Percentiles rank a stretch among this genome's conserved stretches.
These are phyloP conservation scores for Spatholobus suberectus DNA, from an alignment of 306 rosid species.

Conservation along the genomic window DNA sequence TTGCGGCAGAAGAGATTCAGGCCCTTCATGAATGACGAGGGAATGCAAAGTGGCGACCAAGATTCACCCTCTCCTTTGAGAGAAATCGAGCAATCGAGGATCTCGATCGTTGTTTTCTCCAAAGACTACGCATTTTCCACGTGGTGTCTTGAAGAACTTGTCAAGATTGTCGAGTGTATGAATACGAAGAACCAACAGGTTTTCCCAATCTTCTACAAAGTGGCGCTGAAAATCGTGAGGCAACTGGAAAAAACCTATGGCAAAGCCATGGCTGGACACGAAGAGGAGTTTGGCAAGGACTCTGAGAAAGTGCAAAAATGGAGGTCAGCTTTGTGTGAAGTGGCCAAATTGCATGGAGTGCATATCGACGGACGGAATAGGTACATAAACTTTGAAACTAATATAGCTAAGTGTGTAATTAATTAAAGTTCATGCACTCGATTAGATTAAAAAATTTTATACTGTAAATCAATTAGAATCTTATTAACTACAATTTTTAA, in stretches of 20 bases:
- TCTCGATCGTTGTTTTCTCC: not conserved
- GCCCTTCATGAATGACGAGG: not conserved
- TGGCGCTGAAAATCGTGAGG: not conserved
- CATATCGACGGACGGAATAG: not conserved
- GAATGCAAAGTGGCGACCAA: not conserved
- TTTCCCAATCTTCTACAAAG: not conserved
- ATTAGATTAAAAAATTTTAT: no score
- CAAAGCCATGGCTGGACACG: not conserved
- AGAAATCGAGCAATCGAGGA: not conserved
- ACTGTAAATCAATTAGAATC: no score
- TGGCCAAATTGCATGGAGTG: not conserved
- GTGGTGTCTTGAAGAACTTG: not conserved
- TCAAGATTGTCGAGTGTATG: not conserved
- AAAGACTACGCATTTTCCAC: not conserved
- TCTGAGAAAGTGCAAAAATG: not conserved
- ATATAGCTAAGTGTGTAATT: no score
- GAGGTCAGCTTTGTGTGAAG: not conserved
- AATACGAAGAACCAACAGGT: not conserved
- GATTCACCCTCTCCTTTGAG: not conserved
- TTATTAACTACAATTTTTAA: no score
- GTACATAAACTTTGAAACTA: not conserved
- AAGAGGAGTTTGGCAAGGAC: not conserved
- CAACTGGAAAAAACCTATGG: not conserved
- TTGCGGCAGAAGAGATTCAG: not conserved
- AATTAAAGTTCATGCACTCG: no score